Base-by-base conservation (phyloP, 2,329 filamentous ascomycete species). In the Harringtonia lauricola region DNA sequence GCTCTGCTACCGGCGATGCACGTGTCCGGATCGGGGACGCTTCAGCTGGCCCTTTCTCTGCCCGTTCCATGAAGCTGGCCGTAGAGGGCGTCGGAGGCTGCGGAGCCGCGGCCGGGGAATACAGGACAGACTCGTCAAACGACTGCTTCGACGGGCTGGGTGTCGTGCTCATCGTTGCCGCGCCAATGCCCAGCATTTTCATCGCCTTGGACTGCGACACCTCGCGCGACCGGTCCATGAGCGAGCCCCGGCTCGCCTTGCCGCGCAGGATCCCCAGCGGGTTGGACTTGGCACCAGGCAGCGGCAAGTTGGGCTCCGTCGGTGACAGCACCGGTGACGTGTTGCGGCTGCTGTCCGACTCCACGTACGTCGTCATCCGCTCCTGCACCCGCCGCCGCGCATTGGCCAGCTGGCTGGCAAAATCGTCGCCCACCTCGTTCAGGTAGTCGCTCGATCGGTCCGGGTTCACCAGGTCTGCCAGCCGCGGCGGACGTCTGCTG, bases 321-420 rank as follows among this genome's bases (percentile, higher is more conserved):
- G 61, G 54, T 39, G 59, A 54, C 49, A 60, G 31, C 44, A 62
- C 51, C 19, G 70, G 66, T 4, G 69, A 70, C 36, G 65, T 67
- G 38, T 63, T 51, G 34, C 57, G 62, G 37, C 68, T 67, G 48
- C 62, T 68, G 31, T 86, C 79, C 3, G 72, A 71, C 52, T 84
- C 81, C 1, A 76, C 78, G 49, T 80, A 82, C 1, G 75, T 81
- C 8, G 78, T 83, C 36, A 89, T 64, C 51, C 78, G 81, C 59
- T 89, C 83, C 41, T 85, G 79, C 8, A 89, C 81, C 1, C 81
- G 74, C 26, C 76, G 75, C 43, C 83, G 77, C 15, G 83, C 76
- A 50, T 80, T 74, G 2, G 82, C 83, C 33, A 89, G 70, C 54
- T 87, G 81, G 42, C 72, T 77, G 17, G 81, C 79, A 55, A 89